phyloP scores from a whole-genome alignment of 352 stramenopile species.

The Phytophthora fragariaefolia region DNA sequence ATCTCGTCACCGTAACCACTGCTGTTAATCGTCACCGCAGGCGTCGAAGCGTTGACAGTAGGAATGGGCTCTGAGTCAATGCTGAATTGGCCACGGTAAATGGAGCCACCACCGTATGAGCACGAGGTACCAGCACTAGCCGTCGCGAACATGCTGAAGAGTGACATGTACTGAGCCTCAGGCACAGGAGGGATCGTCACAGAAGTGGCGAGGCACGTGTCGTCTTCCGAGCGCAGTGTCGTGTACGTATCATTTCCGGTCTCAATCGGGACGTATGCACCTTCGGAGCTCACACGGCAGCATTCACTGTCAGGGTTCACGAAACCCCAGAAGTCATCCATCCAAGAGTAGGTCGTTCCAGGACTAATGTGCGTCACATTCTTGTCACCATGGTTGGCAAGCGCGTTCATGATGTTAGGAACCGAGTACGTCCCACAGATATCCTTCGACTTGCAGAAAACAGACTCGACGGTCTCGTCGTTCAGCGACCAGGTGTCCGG shows the following conservation, averaged over 20 bases:
- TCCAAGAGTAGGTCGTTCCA: conserved; percentile 71
- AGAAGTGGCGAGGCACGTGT: conserved; percentile 38
- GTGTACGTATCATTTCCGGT: conserved; percentile 57
- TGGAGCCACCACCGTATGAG: conserved; percentile 74
- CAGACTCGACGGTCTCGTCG: conserved; percentile 44
- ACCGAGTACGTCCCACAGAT: conserved; percentile 62
- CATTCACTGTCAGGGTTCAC: conserved; percentile 67
- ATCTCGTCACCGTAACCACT: conserved; percentile 56
- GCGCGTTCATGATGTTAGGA: conserved; percentile 61
- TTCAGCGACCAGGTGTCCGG: conserved; percentile 54
- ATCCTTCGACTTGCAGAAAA: conserved; percentile 72
- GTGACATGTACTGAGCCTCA: conserved; percentile 63
- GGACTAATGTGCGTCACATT: conserved; percentile 58
- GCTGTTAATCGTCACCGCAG: conserved; percentile 59
- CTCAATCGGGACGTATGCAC: conserved; percentile 56
- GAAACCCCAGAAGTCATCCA: conserved; percentile 75
- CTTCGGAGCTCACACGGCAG: conserved; percentile 54
- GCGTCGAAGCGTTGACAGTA: conserved; percentile 47
- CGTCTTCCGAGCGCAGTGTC: conserved; percentile 35
- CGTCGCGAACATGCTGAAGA: conserved; percentile 78
- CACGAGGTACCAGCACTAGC: conserved; percentile 66
- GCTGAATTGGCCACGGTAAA: conserved; percentile 69
- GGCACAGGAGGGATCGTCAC: conserved; percentile 50
- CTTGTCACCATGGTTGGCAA: conserved; percentile 55
- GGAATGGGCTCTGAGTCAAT: conserved; percentile 63